These are phyloP conservation scores for Trichosporon ovoides DNA, from an alignment of 1,284 basidiomycete species.

Conservation along the genomic window DNA sequence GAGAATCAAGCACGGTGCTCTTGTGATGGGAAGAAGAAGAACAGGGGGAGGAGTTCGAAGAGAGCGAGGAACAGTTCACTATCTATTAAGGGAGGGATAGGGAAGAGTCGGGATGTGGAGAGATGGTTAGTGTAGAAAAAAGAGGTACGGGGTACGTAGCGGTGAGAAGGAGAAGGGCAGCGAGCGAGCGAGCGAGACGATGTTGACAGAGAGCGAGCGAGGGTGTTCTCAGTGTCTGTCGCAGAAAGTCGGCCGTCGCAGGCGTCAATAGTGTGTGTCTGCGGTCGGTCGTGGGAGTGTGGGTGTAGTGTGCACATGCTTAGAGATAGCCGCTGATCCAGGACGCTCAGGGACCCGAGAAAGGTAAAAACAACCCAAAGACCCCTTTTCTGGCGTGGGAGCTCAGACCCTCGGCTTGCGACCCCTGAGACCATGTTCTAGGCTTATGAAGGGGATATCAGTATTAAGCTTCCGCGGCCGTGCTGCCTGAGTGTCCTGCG, in stretches of 20 bases:
- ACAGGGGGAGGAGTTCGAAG: background rate
- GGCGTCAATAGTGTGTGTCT: too few species aligned
- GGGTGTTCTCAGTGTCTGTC: too few species aligned
- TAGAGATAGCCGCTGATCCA: background rate
- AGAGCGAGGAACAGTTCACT: background rate
- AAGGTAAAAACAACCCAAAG: constrained; percentile 5
- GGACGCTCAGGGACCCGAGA: constrained; percentile 2
- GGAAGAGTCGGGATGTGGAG: background rate
- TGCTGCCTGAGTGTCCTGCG: background rate
- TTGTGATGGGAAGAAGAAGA: background rate
- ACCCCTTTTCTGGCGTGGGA: background rate
- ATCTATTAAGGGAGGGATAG: background rate
- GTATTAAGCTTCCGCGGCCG: background rate
- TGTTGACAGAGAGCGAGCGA: background rate
- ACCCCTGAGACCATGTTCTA: background rate
- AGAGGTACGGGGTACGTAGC: too few species aligned
- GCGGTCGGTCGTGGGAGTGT: too few species aligned
- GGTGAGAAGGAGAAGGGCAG: background rate
- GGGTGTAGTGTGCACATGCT: constrained; percentile 1
- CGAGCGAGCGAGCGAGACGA: too few species aligned
- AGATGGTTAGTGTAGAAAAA: too few species aligned
- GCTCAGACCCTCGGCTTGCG: too few species aligned
- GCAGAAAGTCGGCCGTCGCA: too few species aligned
- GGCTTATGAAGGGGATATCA: background rate
- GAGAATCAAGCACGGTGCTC: constrained; percentile 2